phyloP scores from a whole-genome alignment of 176 grass and related monocot genomes.

The Carex myosuroides region DNA sequence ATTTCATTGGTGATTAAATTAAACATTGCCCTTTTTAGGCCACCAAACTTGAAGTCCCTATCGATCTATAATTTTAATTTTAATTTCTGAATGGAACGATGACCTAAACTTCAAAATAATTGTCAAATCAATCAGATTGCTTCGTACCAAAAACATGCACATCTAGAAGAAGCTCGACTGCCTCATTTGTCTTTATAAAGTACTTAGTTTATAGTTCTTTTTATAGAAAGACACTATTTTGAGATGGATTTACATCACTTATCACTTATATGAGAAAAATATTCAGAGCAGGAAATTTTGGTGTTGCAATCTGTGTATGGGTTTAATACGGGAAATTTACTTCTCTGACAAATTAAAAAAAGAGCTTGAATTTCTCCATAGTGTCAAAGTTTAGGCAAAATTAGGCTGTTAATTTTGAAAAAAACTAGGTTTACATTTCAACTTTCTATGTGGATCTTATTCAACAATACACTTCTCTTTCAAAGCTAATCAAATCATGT shows the following conservation, averaged over 20 bases:
- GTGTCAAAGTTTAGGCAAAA: not conserved
- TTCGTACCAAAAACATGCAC: not conserved
- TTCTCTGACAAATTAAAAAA: not conserved
- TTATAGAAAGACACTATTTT: no score
- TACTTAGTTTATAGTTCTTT: not conserved
- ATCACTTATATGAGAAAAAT: not conserved
- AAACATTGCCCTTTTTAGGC: constrained; percentile 5
- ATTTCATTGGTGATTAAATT: constrained; percentile 13
- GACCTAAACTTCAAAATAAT: constrained; percentile 11
- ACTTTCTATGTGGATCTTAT: not conserved
- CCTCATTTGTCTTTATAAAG: not conserved
- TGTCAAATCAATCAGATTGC: not conserved
- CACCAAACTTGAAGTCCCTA: constrained; percentile 1
- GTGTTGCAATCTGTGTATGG: not conserved
- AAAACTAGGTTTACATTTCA: not conserved
- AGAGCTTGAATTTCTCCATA: not conserved
- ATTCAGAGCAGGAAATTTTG: not conserved
- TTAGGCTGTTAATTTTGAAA: not conserved
- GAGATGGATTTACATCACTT: not conserved
- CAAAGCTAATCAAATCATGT: constrained; percentile 4
- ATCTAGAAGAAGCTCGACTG: not conserved
- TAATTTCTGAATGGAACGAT: constrained; percentile 9
- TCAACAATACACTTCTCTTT: not conserved
- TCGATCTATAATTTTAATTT: constrained; percentile 7
- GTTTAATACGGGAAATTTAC: not conserved